These are phyloP conservation scores for Cladosporium oxysporum DNA, from an alignment of 2,329 filamentous ascomycete genomes.

Conservation along the genomic window DNA sequence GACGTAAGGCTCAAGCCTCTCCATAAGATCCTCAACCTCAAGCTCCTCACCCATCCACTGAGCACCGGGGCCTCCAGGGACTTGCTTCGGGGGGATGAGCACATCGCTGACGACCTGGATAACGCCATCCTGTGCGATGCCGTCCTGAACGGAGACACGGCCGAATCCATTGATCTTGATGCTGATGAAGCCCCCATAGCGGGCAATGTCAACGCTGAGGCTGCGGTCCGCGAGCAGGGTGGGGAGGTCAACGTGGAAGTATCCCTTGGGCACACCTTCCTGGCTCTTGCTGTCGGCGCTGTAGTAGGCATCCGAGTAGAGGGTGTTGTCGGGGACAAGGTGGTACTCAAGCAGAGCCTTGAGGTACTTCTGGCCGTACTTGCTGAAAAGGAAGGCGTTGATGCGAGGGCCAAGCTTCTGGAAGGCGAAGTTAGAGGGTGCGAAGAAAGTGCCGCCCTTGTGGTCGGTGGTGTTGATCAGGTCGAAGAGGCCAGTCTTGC, in stretches of 20 bases:
- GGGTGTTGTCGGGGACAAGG: conserved; percentile 69
- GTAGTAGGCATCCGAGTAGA: conserved; percentile 85
- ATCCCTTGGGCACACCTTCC: conserved; percentile 45
- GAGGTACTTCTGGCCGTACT: conserved; percentile 72
- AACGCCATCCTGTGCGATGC: conserved; percentile 74
- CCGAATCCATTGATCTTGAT: conserved; percentile 76
- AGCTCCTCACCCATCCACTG: conserved; percentile 54
- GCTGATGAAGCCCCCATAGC: conserved; percentile 66
- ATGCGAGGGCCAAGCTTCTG: conserved; percentile 67
- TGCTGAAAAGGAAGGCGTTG: conserved; percentile 85
- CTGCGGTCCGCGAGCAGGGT: conserved; percentile 68
- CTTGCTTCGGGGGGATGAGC: conserved; percentile 71
- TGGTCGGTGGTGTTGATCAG: conserved; percentile 57
- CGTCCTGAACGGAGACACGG: conserved; percentile 67
- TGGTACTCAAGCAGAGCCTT: conserved; percentile 78
- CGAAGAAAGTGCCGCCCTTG: conserved; percentile 74
- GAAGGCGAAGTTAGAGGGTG: conserved; percentile 81
- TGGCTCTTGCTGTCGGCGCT: conserved; percentile 40
- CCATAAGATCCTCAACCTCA: conserved; percentile 62
- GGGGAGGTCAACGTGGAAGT: conserved; percentile 69
- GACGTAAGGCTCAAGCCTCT: conserved; percentile 53
- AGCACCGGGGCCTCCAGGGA: conserved; percentile 41
- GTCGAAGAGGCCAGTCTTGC: conserved; percentile 70
- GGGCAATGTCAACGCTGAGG: conserved; percentile 70
- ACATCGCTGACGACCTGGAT: conserved; percentile 75